Conservation (phyloP, 2,329 filamentous ascomycete genomes). For the Pestalotiopsis sp. region DNA sequence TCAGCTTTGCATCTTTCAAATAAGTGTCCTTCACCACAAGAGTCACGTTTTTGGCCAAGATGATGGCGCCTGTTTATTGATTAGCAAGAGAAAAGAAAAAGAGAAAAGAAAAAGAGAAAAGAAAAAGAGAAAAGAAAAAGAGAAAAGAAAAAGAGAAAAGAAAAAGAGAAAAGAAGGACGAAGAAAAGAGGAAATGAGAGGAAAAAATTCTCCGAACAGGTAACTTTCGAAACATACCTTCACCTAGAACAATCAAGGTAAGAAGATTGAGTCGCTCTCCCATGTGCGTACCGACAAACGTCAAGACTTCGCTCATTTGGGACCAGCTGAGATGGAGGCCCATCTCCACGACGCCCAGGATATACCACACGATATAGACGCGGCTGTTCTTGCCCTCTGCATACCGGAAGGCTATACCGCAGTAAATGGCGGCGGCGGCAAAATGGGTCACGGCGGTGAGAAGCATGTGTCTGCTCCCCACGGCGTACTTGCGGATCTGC, state of each 20-base stretch:
- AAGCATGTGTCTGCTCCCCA: constrained; percentile 36
- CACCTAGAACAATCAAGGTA: constrained; percentile 52
- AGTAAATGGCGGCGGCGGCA: constrained; percentile 38
- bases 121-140: no score
- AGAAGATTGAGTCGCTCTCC: constrained; percentile 65
- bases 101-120: no score
- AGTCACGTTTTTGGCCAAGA: constrained; percentile 55
- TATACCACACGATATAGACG: constrained; percentile 51
- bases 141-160: no score
- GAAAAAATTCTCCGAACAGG: background rate
- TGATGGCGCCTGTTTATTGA: constrained; percentile 38
- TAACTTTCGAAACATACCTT: constrained; percentile 12
- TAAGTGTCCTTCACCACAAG: constrained; percentile 46
- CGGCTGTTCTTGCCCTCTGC: constrained; percentile 31
- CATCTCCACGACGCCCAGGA: constrained; percentile 57
- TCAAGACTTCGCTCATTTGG: constrained; percentile 56
- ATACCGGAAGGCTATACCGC: constrained; percentile 45
- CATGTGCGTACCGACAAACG: constrained; percentile 64
- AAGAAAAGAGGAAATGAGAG: no score
- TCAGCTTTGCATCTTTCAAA: constrained; percentile 37
- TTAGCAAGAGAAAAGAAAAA: background rate
- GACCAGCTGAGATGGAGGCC: constrained; percentile 54
- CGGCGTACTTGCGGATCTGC: constrained; percentile 43
- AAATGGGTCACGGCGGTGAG: constrained; percentile 39
- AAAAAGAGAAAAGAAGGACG: no score